These are phyloP conservation scores for Astrothelium macrocarpum DNA, from an alignment of 495 filamentous ascomycete genomes.

Conservation along the genomic window DNA sequence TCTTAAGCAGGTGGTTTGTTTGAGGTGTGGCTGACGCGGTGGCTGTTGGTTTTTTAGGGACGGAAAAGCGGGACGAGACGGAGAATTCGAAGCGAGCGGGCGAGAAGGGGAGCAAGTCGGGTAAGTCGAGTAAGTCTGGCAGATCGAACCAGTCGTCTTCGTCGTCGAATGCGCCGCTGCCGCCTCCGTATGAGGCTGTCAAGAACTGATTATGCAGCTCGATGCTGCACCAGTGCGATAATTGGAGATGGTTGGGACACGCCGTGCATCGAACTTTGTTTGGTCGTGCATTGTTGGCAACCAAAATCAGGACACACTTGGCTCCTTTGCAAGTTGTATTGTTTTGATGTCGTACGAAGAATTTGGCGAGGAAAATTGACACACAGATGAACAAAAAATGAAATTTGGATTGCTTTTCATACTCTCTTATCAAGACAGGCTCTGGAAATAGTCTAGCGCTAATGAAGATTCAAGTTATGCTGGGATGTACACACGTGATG, in stretches of 20 bases:
- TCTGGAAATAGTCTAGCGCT: background rate
- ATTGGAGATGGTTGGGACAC: too few relatives aligned
- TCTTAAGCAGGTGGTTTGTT: too few relatives aligned
- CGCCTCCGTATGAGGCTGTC: background rate
- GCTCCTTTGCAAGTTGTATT: too few relatives aligned
- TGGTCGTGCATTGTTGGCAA: too few relatives aligned
- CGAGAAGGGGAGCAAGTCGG: background rate
- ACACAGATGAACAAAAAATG: background rate
- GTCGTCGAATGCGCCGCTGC: background rate
- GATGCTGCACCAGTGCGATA: background rate
- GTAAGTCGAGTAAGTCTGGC: background rate
- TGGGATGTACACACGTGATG: slow-evolving; percentile 5
- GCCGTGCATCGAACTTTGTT: too few relatives aligned
- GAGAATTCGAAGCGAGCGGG: background rate
- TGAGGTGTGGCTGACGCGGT: too few relatives aligned
- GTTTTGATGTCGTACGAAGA: too few relatives aligned
- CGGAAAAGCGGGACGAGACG: background rate
- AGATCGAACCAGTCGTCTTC: background rate
- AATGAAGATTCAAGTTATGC: background rate
- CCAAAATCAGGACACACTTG: too few relatives aligned
- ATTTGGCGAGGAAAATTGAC: too few relatives aligned
- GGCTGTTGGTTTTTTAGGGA: too few relatives aligned
- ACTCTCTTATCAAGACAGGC: background rate
- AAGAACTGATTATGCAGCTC: background rate
- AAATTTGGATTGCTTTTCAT: background rate